Evolutionary conservation across 768 basidiomycete genomes (phyloP), one percentile per base, ranked within the genome.

Genomic region (Podaxis rugospora): DNA sequence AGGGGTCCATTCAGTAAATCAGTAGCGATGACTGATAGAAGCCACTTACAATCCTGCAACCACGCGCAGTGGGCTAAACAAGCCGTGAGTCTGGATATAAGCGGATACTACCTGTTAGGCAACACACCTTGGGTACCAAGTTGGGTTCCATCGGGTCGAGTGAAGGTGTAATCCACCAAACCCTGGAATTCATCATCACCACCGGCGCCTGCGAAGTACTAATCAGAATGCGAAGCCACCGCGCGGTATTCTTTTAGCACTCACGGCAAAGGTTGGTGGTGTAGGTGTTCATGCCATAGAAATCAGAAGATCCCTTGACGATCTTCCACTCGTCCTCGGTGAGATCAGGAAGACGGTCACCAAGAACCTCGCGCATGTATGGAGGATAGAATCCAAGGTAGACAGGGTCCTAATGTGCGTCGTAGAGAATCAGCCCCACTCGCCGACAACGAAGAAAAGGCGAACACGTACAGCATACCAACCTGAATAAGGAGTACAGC

Each of bases 281-380:
- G 68, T 89, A 88, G 0, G 87, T 86, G 70, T 88, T 88, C 81
- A 88, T 83, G 35, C 86, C 87, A 67, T 87, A 88, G 70, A 88
- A 89, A 68, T 87, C 87, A 1, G 86, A 85, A 1, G 85, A 88
- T 49, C 82, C 83, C 56, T 83, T 81, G 40, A 88, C 84, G 36
- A 88, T 66, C 0, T 73, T 74, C 62, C 80, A 67, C 64, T 89
- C 86, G 35, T 83, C 85, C 5, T 75, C 66, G 1, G 85, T 83
- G 66, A 83, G 85, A 46, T 78, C 76, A 0, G 84, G 83, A 49
- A 88, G 79, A n/a, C 84, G 81, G 58, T 82, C 77, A 13, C 81
- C 81, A 54, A 85, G 77, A 23, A 86, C 79, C 57, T 80, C 75
- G 23, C 80, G 74, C 75, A 88, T 81, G 65, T 80, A 79, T 0